Conservation (phyloP, 208 protist genomes). For the Leishmania turanica region DNA sequence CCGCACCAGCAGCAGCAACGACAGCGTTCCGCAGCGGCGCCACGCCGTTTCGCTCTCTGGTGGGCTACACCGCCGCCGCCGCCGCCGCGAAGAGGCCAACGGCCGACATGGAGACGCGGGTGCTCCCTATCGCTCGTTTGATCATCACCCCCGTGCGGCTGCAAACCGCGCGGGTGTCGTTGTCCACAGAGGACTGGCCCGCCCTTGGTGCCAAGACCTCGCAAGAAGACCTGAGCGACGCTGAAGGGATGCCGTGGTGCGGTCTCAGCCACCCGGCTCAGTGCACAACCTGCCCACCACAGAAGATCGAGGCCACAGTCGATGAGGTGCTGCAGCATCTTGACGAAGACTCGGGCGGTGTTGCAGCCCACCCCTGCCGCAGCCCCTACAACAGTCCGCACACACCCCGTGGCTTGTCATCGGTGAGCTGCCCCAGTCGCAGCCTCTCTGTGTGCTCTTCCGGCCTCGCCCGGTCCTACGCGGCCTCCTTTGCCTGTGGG, state of each 20-base stretch:
- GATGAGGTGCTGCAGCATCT: background rate
- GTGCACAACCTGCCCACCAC: background rate
- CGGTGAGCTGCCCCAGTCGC: background rate
- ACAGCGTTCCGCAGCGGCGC: background rate
- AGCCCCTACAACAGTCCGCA: conserved; percentile 1
- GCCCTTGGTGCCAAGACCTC: background rate
- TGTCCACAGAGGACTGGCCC: background rate
- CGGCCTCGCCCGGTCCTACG: background rate
- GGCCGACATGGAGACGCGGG: conserved; percentile 20
- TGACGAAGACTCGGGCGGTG: background rate
- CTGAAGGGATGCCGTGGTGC: background rate
- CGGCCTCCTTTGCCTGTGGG: background rate
- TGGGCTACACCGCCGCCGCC: background rate
- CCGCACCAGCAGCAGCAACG: background rate
- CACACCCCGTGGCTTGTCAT: conserved; percentile 17
- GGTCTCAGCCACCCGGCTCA: background rate
- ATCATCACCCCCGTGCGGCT: conserved; percentile 1
- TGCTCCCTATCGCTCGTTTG: conserved; percentile 11
- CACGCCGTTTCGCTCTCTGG: background rate
- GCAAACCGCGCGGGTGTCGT: background rate
- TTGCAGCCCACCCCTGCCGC: background rate
- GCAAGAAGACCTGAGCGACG: background rate
- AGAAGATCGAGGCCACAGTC: background rate
- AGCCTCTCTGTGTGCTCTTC: conserved; percentile 11
- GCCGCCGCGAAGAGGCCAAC: background rate